Base-by-base conservation (phyloP, 2,329 filamentous ascomycete species). In the Stagonosporopsis chrysanthemi region DNA sequence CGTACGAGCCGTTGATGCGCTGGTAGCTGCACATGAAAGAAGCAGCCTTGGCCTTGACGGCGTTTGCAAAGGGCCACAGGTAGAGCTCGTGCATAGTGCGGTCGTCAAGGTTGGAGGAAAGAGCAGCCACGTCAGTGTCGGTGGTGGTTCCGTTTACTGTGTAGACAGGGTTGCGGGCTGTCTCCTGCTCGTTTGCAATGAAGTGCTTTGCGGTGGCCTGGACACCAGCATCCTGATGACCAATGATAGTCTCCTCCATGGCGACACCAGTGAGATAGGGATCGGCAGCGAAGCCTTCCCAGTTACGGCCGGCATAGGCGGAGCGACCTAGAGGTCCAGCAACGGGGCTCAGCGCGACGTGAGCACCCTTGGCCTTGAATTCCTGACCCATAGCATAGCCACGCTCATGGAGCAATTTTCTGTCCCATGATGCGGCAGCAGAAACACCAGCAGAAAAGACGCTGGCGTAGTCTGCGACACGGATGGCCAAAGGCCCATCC, bases 51-150 rank as follows among this genome's bases (percentile, higher is more conserved):
- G 85, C 85, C 31, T 76, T 79, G 14, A 89, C 75, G 0, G 84
- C 83, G 53, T 89, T 84, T 65, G 86, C 82, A 55, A 89, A 90
- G 0, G 87, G 87, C 82, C 86, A 90, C 4, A 87, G 78, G 58
- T 90, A 90, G 23, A 85, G 78, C 70, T 89, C 87, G 63, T 89
- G 86, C 52, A 89, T 79, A 0, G 86, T 87, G 60, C 84, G 82
- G 70, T 90, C 88, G 58, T 89, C 83, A 5, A 89, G 78, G 63
- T 89, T 89, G 31, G 86, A 80, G 0, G 84, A 87, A 11, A 84
- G 73, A 9, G 86, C 82, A 63, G 87, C 83, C 78, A 79, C 68
- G 38, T 56, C 59, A 7, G 63, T 61, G 72, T 61, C 74, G 60
- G 60, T 77, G 3, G 69, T 77, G 52, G 39, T 64, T 86, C 68